Evolutionary conservation across 352 stramenopile species (phyloP).

Genomic region (Globisporangium abappressorium): DNA sequence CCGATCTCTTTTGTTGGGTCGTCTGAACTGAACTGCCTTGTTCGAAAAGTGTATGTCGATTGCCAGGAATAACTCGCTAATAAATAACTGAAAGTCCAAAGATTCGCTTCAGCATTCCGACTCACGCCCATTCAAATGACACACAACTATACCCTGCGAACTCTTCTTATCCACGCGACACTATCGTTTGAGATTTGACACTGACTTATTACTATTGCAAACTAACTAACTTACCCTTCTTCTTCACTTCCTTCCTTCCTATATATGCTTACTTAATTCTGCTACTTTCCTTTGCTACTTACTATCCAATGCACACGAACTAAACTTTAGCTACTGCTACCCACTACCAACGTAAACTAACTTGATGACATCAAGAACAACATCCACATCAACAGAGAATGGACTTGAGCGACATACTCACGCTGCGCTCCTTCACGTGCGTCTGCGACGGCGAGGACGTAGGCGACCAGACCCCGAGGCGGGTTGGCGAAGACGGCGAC

Average conservation of each 20-base stretch:
- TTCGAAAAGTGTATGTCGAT: background rate
- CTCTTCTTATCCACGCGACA: background rate
- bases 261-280: background rate
- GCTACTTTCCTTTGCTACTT: background rate
- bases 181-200: background rate
- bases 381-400: conserved; percentile 54
- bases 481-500: conserved; percentile 9
- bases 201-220: background rate
- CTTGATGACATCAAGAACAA: background rate
- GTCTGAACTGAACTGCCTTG: background rate
- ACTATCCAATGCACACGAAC: background rate
- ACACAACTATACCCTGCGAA: background rate
- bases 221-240: background rate
- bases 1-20: background rate
- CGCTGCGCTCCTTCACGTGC: conserved; percentile 32
- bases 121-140: background rate
- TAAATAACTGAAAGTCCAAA: background rate
- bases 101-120: background rate
- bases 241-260: background rate
- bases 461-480: conserved; percentile 15
- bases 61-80: background rate
- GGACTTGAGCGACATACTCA: conserved; percentile 71
- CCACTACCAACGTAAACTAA: background rate
- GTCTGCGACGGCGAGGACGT: conserved; percentile 14
- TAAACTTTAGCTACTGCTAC: background rate